A percentile compares a stretch with the other conserved stretches of the same genome.
Evolutionary conservation across 2,329 filamentous ascomycete species (phyloP).

Genomic region (Xylaria polymorpha): DNA sequence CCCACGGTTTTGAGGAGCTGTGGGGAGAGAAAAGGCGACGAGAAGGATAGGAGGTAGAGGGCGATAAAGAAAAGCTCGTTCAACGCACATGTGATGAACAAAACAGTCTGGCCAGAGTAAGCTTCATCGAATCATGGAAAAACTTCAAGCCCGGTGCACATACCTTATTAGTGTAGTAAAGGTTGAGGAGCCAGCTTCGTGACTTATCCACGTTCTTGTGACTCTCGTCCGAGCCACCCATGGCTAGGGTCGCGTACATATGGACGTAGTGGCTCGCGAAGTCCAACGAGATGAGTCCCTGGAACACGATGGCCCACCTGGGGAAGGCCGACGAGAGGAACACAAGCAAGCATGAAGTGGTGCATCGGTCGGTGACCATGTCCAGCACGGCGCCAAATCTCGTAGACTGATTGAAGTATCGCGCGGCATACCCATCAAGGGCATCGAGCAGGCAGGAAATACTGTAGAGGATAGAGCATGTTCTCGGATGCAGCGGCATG

Average conservation of each 20-base stretch:
- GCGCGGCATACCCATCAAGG: slow-evolving; percentile 92
- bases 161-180: slow-evolving; percentile 98
- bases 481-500: slow-evolving; percentile 98
- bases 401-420: slow-evolving; percentile 89
- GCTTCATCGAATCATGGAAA: slow-evolving; percentile 9
- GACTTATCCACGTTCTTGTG: slow-evolving; percentile 95
- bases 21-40: slow-evolving; percentile 87
- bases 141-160: slow-evolving; percentile 46
- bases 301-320: slow-evolving; percentile 93
- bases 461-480: slow-evolving; percentile 90
- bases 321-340: slow-evolving; percentile 96
- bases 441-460: slow-evolving; percentile 96
- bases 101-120: slow-evolving; percentile 72
- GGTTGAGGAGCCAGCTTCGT: slow-evolving; percentile 87
- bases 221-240: slow-evolving; percentile 82
- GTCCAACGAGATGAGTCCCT: slow-evolving; percentile 90
- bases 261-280: slow-evolving; percentile 98
- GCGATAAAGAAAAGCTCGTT: slow-evolving; percentile 99
- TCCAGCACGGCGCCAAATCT: slow-evolving; percentile 96
- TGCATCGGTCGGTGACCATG: slow-evolving; percentile 99
- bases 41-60: slow-evolving; percentile 97
- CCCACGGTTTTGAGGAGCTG: slow-evolving; percentile 77
- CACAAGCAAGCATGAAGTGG: slow-evolving; percentile 92
- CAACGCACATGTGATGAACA: slow-evolving; percentile 89
- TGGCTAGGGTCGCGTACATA: slow-evolving; percentile 94